Evolutionary conservation across 2,329 filamentous ascomycete genomes (phyloP).

Genomic region (Aureobasidium melanogenum): DNA sequence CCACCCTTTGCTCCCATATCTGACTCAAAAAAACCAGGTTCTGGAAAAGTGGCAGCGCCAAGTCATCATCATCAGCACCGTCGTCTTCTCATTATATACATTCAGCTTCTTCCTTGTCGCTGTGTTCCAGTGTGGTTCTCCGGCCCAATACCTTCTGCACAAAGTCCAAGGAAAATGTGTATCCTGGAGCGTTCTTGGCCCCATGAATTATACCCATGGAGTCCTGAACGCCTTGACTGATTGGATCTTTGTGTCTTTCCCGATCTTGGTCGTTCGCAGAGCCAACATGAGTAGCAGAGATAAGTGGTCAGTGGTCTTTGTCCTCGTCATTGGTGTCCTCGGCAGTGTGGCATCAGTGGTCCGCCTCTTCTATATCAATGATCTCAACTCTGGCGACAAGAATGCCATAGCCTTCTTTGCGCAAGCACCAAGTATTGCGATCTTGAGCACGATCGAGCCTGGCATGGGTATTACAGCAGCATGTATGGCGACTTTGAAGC

Average conservation of each 20-base stretch:
- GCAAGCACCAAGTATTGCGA: constrained; percentile 13
- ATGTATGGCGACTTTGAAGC: constrained; percentile 25
- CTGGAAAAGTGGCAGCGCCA: constrained; percentile 29
- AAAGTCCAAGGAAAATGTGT: constrained; percentile 16
- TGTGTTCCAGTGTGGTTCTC: constrained; percentile 27
- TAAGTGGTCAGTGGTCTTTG: constrained; percentile 31
- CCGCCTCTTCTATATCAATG: constrained; percentile 20
- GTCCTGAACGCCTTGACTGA: constrained; percentile 30
- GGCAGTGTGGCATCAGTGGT: constrained; percentile 21
- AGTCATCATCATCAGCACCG: constrained; percentile 21
- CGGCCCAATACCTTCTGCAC: constrained; percentile 17
- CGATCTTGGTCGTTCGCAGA: constrained; percentile 31
- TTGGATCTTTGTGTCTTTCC: constrained; percentile 29
- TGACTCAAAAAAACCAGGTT: neutral
- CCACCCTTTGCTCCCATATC: neutral
- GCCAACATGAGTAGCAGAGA: constrained; percentile 32
- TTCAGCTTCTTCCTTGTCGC: constrained; percentile 26
- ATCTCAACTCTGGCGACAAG: constrained; percentile 17
- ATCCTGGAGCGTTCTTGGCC: constrained; percentile 17
- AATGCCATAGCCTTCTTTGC: neutral
- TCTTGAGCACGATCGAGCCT: constrained; percentile 25
- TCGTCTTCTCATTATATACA: constrained; percentile 23
- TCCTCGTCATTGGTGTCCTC: constrained; percentile 31
- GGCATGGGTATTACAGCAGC: constrained; percentile 28
- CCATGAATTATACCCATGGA: constrained; percentile 18